These are phyloP conservation scores for Thermoascus crustaceus DNA, from an alignment of 2,329 filamentous ascomycete species.

Conservation along the genomic window DNA sequence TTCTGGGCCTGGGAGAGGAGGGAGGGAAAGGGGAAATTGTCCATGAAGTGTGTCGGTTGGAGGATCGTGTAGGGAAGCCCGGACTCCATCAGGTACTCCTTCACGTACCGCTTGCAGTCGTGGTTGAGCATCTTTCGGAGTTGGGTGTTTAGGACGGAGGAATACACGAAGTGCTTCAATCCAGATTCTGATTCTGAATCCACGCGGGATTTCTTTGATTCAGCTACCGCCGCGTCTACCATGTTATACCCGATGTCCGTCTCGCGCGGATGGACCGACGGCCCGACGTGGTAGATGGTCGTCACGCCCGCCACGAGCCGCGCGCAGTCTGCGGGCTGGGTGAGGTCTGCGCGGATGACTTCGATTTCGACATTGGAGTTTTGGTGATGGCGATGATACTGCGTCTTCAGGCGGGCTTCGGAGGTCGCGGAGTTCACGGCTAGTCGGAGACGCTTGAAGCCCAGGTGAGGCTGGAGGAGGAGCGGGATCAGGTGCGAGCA, in stretches of 20 bases:
- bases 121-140: slow-evolving; percentile 30
- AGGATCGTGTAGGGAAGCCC: slow-evolving; percentile 27
- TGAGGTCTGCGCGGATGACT: slow-evolving; percentile 24
- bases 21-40: slow-evolving; percentile 10
- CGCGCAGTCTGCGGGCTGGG: slow-evolving; percentile 12
- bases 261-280: slow-evolving; percentile 28
- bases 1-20: neutral
- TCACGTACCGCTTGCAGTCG: slow-evolving; percentile 26
- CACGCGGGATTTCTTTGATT: too few species aligned
- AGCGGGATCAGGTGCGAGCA: slow-evolving; percentile 26
- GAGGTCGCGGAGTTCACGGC: slow-evolving; percentile 22
- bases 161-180: slow-evolving; percentile 30
- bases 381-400: too few species aligned
- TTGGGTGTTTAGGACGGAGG: slow-evolving; percentile 24
- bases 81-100: slow-evolving; percentile 29
- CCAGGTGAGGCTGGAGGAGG: slow-evolving; percentile 20
- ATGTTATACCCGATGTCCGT: slow-evolving; percentile 26
- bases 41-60: slow-evolving; percentile 28
- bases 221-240: slow-evolving; percentile 31
- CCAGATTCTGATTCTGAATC: slow-evolving; percentile 11
- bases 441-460: slow-evolving; percentile 27
- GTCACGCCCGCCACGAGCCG: slow-evolving; percentile 22
- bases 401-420: slow-evolving; percentile 15
- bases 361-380: slow-evolving; percentile 27
- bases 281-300: slow-evolving; percentile 25